Evolutionary conservation across 495 filamentous ascomycete genomes (phyloP).

Genomic region (Parathielavia appendiculata): DNA sequence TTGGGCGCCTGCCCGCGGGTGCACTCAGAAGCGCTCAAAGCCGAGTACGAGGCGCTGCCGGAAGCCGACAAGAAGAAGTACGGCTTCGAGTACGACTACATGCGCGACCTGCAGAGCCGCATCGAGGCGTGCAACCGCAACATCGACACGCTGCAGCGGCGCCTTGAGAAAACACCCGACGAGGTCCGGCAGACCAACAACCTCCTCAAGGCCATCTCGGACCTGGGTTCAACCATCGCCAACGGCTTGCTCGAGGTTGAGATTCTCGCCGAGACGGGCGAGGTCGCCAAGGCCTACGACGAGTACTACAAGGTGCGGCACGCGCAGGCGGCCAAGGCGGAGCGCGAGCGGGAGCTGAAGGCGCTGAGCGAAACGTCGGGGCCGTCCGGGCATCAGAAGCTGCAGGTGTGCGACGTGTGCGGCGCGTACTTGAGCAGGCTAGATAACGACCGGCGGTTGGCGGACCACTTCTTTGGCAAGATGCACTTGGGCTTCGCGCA

Average conservation of each 20-base stretch:
- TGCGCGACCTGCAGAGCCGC: conserved; percentile 89
- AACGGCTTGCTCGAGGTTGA: conserved; percentile 78
- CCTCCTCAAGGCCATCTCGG: conserved; percentile 81
- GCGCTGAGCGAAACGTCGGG: conserved; percentile 85
- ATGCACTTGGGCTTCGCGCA: conserved; percentile 98
- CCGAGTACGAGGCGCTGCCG: conserved; percentile 71
- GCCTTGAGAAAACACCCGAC: conserved; percentile 95
- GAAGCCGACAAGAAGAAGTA: conserved; percentile 66
- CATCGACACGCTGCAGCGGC: conserved; percentile 82
- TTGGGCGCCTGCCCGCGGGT: conserved; percentile 86
- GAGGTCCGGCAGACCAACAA: conserved; percentile 96
- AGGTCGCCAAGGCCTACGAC: conserved; percentile 72
- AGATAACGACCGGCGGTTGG: conserved; percentile 88
- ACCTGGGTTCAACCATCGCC: conserved; percentile 73
- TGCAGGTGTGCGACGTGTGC: conserved; percentile 99
- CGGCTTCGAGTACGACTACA: conserved; percentile 94
- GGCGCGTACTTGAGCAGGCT: conserved; percentile 79
- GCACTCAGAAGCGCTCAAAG: conserved; percentile 81
- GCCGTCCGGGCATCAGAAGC: conserved; percentile 90
- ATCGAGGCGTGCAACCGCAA: conserved; percentile 95
- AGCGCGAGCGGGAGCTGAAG: conserved; percentile 85
- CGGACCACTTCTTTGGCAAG: conserved; percentile 98
- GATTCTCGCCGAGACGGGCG: conserved; percentile 75
- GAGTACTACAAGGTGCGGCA: conserved; percentile 81
- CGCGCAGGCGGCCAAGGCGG: conserved; percentile 74